phyloP scores from a whole-genome alignment of 139 green algal species.

The Pleodorina starrii region DNA sequence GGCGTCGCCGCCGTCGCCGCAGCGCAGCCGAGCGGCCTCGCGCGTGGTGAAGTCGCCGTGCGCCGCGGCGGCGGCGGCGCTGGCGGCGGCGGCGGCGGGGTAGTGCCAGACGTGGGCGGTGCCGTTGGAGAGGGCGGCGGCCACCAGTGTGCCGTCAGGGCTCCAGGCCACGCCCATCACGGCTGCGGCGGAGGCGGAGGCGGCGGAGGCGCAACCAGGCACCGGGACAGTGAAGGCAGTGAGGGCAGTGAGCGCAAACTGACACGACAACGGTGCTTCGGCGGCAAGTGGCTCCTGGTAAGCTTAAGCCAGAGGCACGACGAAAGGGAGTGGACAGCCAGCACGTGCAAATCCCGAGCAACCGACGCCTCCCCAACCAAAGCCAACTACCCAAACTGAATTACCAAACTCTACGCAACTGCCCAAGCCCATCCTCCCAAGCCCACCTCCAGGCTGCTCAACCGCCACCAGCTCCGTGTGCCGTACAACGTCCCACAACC shows the following conservation, averaged over 20 bases:
- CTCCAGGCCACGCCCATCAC: constrained; percentile 13
- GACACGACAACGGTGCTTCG: too few species aligned
- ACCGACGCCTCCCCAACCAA: too few species aligned
- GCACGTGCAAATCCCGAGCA: too few species aligned
- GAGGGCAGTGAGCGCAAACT: too few species aligned
- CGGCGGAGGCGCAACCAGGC: too few species aligned
- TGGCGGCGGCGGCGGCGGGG: background rate
- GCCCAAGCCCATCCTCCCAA: too few species aligned
- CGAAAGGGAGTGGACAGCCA: too few species aligned
- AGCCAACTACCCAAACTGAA: too few species aligned
- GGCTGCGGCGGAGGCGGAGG: background rate
- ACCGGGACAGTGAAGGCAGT: too few species aligned
- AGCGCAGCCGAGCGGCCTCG: constrained; percentile 14
- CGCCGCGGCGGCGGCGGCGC: background rate
- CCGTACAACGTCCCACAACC: constrained; percentile 5
- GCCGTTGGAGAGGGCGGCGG: constrained; percentile 24
- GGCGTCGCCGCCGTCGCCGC: background rate
- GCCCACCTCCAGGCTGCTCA: constrained; percentile 23
- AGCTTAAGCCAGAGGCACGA: too few species aligned
- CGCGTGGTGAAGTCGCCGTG: background rate
- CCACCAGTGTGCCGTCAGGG: constrained; percentile 14
- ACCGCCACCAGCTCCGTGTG: background rate
- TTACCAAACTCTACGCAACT: too few species aligned
- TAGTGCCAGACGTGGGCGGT: background rate
- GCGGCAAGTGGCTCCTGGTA: too few species aligned